phyloP scores from a whole-genome alignment of 352 stramenopile species.

The Aphanomyces stellatus region DNA sequence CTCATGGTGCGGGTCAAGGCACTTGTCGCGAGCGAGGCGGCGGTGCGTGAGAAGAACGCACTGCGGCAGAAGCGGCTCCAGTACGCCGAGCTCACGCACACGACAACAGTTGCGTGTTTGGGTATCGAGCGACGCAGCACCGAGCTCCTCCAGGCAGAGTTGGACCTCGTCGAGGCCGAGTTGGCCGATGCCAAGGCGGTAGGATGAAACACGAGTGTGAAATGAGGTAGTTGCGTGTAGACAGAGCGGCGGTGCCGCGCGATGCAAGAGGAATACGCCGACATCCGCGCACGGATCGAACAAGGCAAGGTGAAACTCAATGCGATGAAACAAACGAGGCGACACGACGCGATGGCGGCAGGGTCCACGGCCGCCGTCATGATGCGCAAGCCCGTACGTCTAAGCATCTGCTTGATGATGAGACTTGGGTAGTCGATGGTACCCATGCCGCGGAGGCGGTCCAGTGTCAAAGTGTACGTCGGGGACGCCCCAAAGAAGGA shows the following conservation, averaged over 20 bases:
- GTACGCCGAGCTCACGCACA: neutral
- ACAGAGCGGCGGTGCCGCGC: neutral
- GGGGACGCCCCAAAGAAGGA: neutral
- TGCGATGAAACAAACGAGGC: neutral
- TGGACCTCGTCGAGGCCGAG: slow-evolving; percentile 13
- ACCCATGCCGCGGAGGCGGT: neutral
- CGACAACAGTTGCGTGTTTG: slow-evolving; percentile 12
- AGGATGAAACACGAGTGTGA: neutral
- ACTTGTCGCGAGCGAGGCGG: neutral
- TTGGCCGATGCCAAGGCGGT: neutral
- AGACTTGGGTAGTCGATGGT: neutral
- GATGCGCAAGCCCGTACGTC: too few relatives aligned
- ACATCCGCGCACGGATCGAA: slow-evolving; percentile 2
- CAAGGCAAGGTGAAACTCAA: slow-evolving; percentile 11
- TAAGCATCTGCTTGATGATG: too few relatives aligned
- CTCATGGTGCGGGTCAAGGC: neutral
- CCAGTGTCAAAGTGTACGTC: neutral
- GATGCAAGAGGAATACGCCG: neutral
- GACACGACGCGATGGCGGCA: too few relatives aligned
- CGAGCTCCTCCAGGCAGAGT: neutral
- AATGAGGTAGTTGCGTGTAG: neutral
- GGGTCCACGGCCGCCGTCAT: too few relatives aligned
- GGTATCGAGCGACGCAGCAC: slow-evolving; percentile 7
- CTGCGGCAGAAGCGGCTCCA: neutral
- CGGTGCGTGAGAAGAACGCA: neutral